Evolutionary conservation across 495 filamentous ascomycete genomes (phyloP).

Genomic region (Hypomontagnella monticulosa): DNA sequence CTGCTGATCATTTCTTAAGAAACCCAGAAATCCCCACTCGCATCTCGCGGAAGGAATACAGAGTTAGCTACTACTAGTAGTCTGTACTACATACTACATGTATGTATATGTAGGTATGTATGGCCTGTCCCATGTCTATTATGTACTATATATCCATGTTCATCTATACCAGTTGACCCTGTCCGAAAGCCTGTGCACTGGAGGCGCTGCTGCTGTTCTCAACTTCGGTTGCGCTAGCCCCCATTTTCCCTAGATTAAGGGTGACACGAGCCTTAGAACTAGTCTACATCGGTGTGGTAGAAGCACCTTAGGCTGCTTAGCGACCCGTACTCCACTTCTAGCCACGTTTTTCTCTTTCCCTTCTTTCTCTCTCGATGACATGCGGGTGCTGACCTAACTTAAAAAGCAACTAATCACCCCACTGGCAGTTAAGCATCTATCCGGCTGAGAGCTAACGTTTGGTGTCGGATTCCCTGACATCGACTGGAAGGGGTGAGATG

Average conservation of each 20-base stretch:
- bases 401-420: conserved; percentile 11
- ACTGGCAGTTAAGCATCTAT: conserved; percentile 11
- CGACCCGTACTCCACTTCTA: conserved; percentile 34
- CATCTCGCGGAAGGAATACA: conserved; percentile 20
- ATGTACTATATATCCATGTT: no score
- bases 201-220: no score
- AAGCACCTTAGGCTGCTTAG: conserved; percentile 13
- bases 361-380: conserved; percentile 11
- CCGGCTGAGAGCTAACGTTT: conserved; percentile 14
- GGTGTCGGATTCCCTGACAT: conserved; percentile 17
- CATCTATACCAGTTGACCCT: conserved; percentile 5
- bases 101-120: no score
- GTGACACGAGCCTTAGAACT: conserved; percentile 32
- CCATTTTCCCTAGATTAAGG: conserved; percentile 27
- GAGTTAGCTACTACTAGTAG: no score
- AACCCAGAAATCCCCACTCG: conserved; percentile 2
- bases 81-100: no score
- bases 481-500: conserved; percentile 18
- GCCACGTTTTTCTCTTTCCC: conserved; percentile 34
- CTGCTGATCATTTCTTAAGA: conserved; percentile 7
- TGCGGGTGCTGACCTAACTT: conserved; percentile 25
- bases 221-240: no score
- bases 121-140: no score
- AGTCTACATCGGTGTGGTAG: conserved; percentile 19
- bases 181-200: neutral